These are phyloP conservation scores for Fusarium irregulare DNA, from an alignment of 2,329 filamentous ascomycete species.

Conservation along the genomic window DNA sequence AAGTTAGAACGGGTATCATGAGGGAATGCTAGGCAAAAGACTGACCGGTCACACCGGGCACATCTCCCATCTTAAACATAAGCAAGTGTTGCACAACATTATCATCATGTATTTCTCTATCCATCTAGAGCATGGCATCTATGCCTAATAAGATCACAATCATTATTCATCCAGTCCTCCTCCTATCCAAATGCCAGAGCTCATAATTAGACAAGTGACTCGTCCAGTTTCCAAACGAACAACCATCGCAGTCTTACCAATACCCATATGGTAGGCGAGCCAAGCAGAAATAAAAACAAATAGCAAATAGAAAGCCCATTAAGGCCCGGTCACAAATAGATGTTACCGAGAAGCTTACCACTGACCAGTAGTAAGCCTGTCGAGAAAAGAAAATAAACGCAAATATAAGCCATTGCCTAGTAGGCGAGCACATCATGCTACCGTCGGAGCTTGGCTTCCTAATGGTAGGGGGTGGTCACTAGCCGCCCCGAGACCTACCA, in stretches of 20 bases:
- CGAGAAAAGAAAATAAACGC: neutral
- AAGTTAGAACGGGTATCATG: neutral
- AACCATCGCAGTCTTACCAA: neutral
- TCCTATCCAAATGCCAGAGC: slow-evolving; percentile 15
- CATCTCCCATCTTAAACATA: too few species aligned
- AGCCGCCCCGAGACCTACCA: slow-evolving; percentile 36
- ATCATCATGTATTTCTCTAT: slow-evolving; percentile 36
- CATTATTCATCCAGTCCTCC: slow-evolving; percentile 10
- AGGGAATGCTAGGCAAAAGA: too few species aligned
- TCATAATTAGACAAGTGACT: slow-evolving; percentile 19
- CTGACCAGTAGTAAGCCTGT: neutral
- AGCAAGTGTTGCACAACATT: neutral
- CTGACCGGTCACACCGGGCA: too few species aligned
- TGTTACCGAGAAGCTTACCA: neutral
- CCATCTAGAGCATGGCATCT: slow-evolving; percentile 39
- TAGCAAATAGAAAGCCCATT: neutral
- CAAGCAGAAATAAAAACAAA: neutral
- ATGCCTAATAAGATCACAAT: slow-evolving; percentile 13
- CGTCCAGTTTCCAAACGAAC: neutral
- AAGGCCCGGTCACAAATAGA: neutral
- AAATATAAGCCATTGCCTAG: neutral
- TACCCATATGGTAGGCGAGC: neutral
- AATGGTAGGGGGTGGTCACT: slow-evolving; percentile 40
- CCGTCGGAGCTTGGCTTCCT: slow-evolving; percentile 40
- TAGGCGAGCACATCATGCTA: slow-evolving; percentile 17